phyloP scores from a whole-genome alignment of 2,329 filamentous ascomycete genomes.

The Aplosporella prunicola region DNA sequence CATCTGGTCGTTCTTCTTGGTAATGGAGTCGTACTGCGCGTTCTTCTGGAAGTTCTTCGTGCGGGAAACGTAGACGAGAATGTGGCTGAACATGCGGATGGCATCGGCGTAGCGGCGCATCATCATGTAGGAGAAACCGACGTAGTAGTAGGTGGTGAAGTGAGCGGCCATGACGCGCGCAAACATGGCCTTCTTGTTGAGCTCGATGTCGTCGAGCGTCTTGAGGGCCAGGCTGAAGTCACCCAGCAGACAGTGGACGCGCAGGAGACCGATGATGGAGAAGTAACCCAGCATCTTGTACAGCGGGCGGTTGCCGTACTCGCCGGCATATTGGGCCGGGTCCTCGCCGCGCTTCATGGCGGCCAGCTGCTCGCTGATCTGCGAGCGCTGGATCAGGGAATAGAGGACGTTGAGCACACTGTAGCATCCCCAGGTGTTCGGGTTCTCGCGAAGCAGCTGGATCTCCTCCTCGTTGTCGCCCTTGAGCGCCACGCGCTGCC shows the following conservation, averaged over 20 bases:
- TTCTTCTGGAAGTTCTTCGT: constrained; percentile 99
- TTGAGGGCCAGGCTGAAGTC: constrained; percentile 98
- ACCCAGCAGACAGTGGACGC: constrained; percentile 90
- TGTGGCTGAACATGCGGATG: constrained; percentile 99
- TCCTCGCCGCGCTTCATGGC: constrained; percentile 95
- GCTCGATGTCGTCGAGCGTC: constrained; percentile 97
- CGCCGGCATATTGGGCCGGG: constrained; percentile 74
- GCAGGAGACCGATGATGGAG: constrained; percentile 93
- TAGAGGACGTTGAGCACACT: constrained; percentile 98
- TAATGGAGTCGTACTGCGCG: constrained; percentile 94
- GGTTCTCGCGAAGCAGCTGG: constrained; percentile 84
- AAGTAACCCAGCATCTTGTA: constrained; percentile 99
- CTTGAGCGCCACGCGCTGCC: constrained; percentile 78
- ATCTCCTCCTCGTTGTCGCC: constrained; percentile 86
- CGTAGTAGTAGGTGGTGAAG: constrained; percentile 99
- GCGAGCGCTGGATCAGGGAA: constrained; percentile 94
- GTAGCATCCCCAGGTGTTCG: constrained; percentile 99
- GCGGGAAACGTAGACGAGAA: constrained; percentile 93
- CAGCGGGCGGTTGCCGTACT: constrained; percentile 87
- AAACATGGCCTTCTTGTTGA: constrained; percentile 99
- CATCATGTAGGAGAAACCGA: constrained; percentile 99
- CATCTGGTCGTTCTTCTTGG: constrained; percentile 99
- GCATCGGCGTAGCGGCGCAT: constrained; percentile 98
- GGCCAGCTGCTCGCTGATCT: constrained; percentile 94
- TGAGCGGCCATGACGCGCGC: constrained; percentile 98